Evolutionary conservation across 805 yeast species (phyloP).

Genomic region (Starmera quercuum): DNA sequence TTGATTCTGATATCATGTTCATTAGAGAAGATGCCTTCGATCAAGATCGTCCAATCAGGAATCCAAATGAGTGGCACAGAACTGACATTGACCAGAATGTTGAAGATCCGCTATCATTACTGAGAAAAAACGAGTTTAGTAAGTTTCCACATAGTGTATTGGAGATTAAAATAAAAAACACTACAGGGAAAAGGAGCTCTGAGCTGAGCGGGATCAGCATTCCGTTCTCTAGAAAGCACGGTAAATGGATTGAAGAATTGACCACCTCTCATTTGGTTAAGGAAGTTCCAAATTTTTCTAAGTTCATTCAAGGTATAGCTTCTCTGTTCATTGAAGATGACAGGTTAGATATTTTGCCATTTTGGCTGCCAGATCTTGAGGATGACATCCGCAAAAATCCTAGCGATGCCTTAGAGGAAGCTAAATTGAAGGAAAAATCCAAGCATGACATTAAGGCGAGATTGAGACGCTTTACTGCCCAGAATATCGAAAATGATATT

Average conservation of each 20-base stretch:
- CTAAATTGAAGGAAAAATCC: constrained; percentile 43
- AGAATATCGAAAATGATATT: neutral
- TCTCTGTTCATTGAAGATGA: constrained; percentile 85
- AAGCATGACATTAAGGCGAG: constrained; percentile 32
- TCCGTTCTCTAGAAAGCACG: constrained; percentile 42
- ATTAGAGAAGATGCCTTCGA: constrained; percentile 91
- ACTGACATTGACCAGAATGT: constrained; percentile 78
- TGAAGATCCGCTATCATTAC: constrained; percentile 57
- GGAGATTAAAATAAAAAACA: constrained; percentile 69
- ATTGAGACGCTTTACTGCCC: constrained; percentile 24
- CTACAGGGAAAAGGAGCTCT: constrained; percentile 27
- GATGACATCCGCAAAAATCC: constrained; percentile 70
- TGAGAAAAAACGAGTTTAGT: constrained; percentile 79
- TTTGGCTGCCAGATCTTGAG: constrained; percentile 91
- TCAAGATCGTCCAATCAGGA: constrained; percentile 77
- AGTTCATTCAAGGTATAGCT: constrained; percentile 90
- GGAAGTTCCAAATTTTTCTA: constrained; percentile 90
- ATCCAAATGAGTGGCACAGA: constrained; percentile 88
- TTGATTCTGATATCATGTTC: constrained; percentile 82
- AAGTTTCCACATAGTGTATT: constrained; percentile 83
- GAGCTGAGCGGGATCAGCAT: constrained; percentile 24
- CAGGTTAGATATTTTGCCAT: constrained; percentile 81
- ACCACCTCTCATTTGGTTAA: constrained; percentile 78
- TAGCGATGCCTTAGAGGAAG: constrained; percentile 68
- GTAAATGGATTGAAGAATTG: constrained; percentile 80